A percentile compares a stretch with the other conserved stretches of the same genome.
phyloP scores from a whole-genome alignment of 192 early-diverging fungal genomes.

The Coemansia asiatica region DNA sequence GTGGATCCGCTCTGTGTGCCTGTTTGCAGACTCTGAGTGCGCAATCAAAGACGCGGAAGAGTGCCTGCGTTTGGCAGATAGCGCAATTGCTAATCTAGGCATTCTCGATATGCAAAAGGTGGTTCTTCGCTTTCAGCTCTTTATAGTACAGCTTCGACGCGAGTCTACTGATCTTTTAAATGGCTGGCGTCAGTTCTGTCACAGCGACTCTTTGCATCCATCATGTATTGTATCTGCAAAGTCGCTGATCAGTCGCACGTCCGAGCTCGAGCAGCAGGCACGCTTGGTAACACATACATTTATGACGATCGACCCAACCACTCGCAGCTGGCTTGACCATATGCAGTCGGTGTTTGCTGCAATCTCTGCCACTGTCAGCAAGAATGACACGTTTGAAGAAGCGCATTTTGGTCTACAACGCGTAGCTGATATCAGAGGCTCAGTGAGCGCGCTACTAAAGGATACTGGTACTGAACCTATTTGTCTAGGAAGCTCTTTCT shows the following conservation, averaged over 20 bases:
- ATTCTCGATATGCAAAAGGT: slow-evolving; percentile 21
- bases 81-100: slow-evolving; percentile 20
- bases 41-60: slow-evolving; percentile 4
- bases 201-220: slow-evolving; percentile 2
- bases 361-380: neutral
- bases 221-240: slow-evolving; percentile 7
- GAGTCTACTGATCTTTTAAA: slow-evolving; percentile 19
- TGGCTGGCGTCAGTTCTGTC: slow-evolving; percentile 12
- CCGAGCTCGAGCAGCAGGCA: slow-evolving; percentile 11
- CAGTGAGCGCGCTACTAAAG: neutral
- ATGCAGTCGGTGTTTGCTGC: slow-evolving; percentile 5
- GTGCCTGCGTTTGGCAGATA: slow-evolving; percentile 13
- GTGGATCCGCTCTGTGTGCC: slow-evolving; percentile 22
- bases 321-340: slow-evolving; percentile 22
- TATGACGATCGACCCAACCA: slow-evolving; percentile 18
- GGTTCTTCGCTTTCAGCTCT: slow-evolving; percentile 23
- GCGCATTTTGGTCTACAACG: neutral
- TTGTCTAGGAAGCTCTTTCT: slow-evolving; percentile 29
- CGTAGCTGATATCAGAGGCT: neutral
- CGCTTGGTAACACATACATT: slow-evolving; percentile 15
- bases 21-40: slow-evolving; percentile 30
- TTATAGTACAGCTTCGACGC: slow-evolving; percentile 34
- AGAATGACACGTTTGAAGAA: neutral
- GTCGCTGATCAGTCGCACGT: slow-evolving; percentile 19
- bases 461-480: neutral